These are phyloP conservation scores for Torulaspora indica DNA, from an alignment of 805 yeast species.

Conservation along the genomic window DNA sequence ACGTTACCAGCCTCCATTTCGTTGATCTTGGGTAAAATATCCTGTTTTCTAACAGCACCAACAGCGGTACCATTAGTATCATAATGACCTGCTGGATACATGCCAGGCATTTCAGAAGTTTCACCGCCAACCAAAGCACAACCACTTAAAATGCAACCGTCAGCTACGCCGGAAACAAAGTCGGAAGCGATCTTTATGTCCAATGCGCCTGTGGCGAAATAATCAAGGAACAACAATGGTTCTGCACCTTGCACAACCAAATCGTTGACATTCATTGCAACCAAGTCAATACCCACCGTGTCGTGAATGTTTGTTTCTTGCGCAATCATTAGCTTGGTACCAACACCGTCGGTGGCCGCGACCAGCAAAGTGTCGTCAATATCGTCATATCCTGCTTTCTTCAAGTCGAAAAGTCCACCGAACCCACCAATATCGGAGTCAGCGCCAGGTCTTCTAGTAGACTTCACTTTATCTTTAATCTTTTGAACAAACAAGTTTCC, in stretches of 20 bases:
- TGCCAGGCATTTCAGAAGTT: constrained; percentile 99
- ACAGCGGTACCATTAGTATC: constrained; percentile 98
- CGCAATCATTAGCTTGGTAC: constrained; percentile 93
- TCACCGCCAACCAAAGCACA: constrained; percentile 99
- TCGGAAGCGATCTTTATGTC: constrained; percentile 79
- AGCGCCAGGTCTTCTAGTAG: constrained; percentile 93
- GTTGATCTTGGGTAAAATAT: constrained; percentile 65
- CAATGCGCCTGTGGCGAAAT: constrained; percentile 91
- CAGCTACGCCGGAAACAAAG: constrained; percentile 92
- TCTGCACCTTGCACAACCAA: constrained; percentile 98
- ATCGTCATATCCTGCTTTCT: constrained; percentile 69
- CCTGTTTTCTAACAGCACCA: constrained; percentile 81
- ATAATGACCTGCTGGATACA: constrained; percentile 91
- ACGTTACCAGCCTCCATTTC: constrained; percentile 76
- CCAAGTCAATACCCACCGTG: constrained; percentile 98
- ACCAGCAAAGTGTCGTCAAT: constrained; percentile 77
- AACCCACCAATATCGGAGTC: constrained; percentile 98
- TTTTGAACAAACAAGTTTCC: constrained; percentile 88
- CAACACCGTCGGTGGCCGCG: constrained; percentile 99
- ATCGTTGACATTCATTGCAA: constrained; percentile 98
- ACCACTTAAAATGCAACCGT: constrained; percentile 90
- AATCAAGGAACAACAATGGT: constrained; percentile 90
- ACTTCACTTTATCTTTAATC: constrained; percentile 83
- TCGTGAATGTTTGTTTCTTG: constrained; percentile 83
- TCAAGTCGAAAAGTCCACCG: constrained; percentile 92